phyloP scores from a whole-genome alignment of 306 rosid species.

The Aeschynomene evenia region DNA sequence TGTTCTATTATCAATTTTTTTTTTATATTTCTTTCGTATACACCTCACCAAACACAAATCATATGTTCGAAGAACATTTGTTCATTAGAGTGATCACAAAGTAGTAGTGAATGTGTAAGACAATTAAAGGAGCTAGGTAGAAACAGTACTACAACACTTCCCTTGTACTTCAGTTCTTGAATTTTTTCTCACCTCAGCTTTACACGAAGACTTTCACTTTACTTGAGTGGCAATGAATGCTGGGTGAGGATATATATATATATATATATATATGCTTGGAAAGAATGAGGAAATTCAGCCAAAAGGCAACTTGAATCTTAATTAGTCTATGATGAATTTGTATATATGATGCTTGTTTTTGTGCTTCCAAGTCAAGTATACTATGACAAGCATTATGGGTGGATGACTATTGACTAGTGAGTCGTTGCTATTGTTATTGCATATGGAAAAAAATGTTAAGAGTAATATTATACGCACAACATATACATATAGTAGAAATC shows the following conservation, averaged over 20 bases:
- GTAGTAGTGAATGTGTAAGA: not conserved
- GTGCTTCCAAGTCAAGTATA: constrained; percentile 44
- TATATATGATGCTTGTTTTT: constrained; percentile 28
- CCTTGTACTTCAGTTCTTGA: constrained; percentile 20
- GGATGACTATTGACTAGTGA: constrained; percentile 26
- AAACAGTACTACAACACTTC: constrained; percentile 17
- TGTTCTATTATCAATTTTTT: too few relatives aligned
- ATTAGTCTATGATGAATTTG: too few relatives aligned
- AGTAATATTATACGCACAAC: too few relatives aligned
- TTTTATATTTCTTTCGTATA: too few relatives aligned
- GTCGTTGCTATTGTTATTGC: constrained; percentile 18
- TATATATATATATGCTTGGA: too few relatives aligned
- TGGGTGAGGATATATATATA: not conserved
- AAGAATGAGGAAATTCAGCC: not conserved
- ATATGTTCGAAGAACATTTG: too few relatives aligned
- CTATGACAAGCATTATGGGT: constrained; percentile 25
- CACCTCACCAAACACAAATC: too few relatives aligned
- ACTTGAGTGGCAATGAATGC: constrained; percentile 23
- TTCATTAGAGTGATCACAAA: too few relatives aligned
- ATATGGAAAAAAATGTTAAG: not conserved
- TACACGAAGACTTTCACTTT: constrained; percentile 22
- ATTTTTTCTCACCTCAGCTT: not conserved
- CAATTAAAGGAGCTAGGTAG: constrained; percentile 1
- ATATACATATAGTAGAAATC: too few relatives aligned
- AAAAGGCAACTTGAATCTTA: not conserved